These are phyloP conservation scores for Rhododendron griersonianum DNA, from an alignment of 148 eudicot species.

Conservation along the genomic window DNA sequence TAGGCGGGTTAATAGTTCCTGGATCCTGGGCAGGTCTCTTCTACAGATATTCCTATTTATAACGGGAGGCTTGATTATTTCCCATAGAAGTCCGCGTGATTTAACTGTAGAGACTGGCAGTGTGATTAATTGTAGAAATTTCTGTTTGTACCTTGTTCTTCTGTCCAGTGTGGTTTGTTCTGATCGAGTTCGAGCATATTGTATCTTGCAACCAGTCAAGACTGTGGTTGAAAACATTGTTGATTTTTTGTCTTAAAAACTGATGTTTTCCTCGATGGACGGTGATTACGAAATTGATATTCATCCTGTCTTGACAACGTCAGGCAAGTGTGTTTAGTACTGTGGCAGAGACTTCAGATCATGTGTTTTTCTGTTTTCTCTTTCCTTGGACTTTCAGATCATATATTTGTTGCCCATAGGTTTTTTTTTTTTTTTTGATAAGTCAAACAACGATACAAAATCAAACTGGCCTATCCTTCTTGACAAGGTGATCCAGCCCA, in stretches of 20 bases:
- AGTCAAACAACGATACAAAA: too few relatives aligned
- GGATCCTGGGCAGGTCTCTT: background rate
- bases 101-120: background rate
- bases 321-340: background rate
- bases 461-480: too few relatives aligned
- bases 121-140: background rate
- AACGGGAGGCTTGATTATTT: background rate
- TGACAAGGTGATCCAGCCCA: too few relatives aligned
- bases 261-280: background rate
- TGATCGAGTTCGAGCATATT: background rate
- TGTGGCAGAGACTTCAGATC: background rate
- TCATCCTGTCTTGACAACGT: background rate
- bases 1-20: background rate
- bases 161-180: constrained; percentile 5
- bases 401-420: background rate
- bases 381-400: background rate
- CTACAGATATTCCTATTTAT: background rate
- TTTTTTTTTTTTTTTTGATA: too few relatives aligned
- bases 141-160: constrained; percentile 9
- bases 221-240: background rate
- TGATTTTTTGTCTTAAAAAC: background rate
- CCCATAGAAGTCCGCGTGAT: background rate
- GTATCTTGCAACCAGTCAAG: background rate
- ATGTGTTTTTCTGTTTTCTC: background rate
- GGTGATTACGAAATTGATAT: background rate